A percentile compares a stretch with the other conserved stretches of the same genome.
phyloP scores from a whole-genome alignment of 257 asterid species.

The Linaria vulgaris region DNA sequence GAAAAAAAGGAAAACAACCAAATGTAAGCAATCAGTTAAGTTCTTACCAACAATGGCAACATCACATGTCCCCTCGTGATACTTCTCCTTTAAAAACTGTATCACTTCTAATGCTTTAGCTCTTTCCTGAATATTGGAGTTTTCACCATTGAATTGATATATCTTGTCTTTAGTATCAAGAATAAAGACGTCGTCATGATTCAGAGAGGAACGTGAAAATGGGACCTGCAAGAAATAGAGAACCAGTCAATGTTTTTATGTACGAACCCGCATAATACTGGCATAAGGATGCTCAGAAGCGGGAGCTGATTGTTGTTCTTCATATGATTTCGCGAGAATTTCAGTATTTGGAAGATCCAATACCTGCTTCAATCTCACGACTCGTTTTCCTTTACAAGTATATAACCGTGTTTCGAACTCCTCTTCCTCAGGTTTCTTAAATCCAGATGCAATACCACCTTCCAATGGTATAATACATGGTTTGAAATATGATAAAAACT shows the following conservation, averaged over 20 bases:
- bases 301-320: not conserved
- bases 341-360: conserved; percentile 14
- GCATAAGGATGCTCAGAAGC: not conserved
- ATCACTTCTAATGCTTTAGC: conserved; percentile 96
- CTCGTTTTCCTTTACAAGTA: conserved; percentile 83
- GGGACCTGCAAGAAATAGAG: conserved; percentile 59
- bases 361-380: conserved; percentile 83
- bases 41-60: conserved; percentile 94
- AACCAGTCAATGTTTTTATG: conserved; percentile 10
- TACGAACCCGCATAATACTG: not conserved
- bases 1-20: conserved; percentile 7
- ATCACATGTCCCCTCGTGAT: conserved; percentile 92
- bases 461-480: conserved; percentile 90
- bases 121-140: conserved; percentile 95
- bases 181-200: conserved; percentile 96
- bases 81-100: conserved; percentile 91
- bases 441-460: conserved; percentile 97
- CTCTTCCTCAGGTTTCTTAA: conserved; percentile 80
- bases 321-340: not conserved
- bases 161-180: conserved; percentile 88
- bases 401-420: conserved; percentile 82
- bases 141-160: conserved; percentile 96
- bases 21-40: not conserved
- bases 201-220: conserved; percentile 89
- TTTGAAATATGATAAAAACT: conserved; percentile 80